phyloP scores from a whole-genome alignment of 225 moss, liverwort and hornwort species.

The Pleurozium schreberi region DNA sequence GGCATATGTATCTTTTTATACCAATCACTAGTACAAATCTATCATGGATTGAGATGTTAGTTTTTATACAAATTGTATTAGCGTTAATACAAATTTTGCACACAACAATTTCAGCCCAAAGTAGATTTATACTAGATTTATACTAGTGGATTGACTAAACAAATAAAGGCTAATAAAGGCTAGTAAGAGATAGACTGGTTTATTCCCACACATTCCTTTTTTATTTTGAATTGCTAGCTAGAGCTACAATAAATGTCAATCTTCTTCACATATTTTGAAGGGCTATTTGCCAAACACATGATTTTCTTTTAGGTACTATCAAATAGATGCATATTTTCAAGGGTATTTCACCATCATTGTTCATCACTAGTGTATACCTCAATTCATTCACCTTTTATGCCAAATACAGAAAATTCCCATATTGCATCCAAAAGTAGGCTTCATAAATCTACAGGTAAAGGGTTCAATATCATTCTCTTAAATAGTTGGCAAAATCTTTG shows the following conservation, averaged over 20 bases:
- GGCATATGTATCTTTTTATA: not conserved
- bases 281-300: no score
- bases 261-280: not conserved
- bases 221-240: not conserved
- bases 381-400: no score
- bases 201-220: rapidly evolving
- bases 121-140: not conserved
- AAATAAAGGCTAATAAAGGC: not conserved
- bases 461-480: no score
- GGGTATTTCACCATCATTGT: no score
- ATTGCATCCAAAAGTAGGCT: not conserved
- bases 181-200: not conserved
- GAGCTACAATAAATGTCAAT: not conserved
- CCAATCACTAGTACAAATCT: not conserved
- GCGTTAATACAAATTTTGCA: not conserved
- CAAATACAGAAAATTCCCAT: not conserved
- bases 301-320: not conserved
- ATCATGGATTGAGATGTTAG: not conserved
- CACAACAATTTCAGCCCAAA: rapidly evolving
- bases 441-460: not conserved
- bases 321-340: rapidly evolving
- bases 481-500: not conserved
- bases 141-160: not conserved
- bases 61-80: not conserved
- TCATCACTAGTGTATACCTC: not conserved